Conservation (phyloP, 148 eudicot genomes). For the Fagopyrum homotropicum region DNA sequence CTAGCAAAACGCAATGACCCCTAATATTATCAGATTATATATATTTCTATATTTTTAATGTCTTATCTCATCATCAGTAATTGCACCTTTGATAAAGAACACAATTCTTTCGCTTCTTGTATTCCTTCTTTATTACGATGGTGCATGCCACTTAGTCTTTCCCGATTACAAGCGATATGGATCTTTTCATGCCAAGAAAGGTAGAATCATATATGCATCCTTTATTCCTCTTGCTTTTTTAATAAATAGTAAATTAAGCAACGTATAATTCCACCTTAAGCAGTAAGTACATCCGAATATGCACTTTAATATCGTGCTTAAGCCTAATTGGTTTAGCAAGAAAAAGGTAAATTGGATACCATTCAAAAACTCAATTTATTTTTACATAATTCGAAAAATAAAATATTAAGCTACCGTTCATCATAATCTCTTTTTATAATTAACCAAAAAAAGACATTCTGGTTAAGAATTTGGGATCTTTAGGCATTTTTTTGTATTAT, state of each 20-base stretch:
- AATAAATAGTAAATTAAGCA: neutral
- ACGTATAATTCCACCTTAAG: neutral
- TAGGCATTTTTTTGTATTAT: too few species aligned
- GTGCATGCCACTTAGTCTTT: neutral
- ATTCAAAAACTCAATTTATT: too few species aligned
- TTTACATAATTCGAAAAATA: too few species aligned
- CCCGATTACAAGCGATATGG: neutral
- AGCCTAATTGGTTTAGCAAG: neutral
- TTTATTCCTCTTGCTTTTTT: neutral
- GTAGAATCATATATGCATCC: neutral
- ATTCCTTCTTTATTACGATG: neutral
- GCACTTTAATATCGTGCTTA: neutral
- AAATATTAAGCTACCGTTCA: too few species aligned
- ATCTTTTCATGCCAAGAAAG: conserved; percentile 5
- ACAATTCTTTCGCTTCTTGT: too few species aligned
- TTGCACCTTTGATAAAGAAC: too few species aligned
- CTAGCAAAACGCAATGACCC: too few species aligned
- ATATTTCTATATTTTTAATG: too few species aligned
- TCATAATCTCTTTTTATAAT: neutral
- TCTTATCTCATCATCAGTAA: too few species aligned
- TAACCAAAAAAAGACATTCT: neutral
- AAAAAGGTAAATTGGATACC: too few species aligned
- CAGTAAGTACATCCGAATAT: neutral
- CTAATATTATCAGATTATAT: too few species aligned
- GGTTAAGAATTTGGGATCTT: neutral